Evolutionary conservation across 2,329 filamentous ascomycete genomes (phyloP).

Genomic region (Cladosporium austrohemisphaericum): DNA sequence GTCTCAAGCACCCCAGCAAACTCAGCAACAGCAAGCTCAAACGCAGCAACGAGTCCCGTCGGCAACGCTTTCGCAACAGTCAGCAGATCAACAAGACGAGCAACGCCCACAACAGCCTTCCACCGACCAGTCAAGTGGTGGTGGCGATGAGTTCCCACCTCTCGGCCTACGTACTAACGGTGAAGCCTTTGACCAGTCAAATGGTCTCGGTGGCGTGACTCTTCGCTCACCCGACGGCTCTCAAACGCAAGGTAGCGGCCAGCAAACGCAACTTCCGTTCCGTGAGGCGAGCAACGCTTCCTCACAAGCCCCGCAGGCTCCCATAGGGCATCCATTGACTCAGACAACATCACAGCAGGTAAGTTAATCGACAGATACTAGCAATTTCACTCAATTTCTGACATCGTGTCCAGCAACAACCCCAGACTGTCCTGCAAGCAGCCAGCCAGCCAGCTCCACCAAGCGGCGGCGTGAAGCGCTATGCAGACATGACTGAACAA

Average conservation of each 20-base stretch:
- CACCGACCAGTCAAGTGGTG: conserved; percentile 25
- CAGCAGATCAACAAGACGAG: conserved; percentile 56
- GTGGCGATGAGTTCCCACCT: conserved; percentile 60
- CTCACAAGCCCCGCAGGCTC: conserved; percentile 23
- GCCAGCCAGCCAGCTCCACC: conserved; percentile 5
- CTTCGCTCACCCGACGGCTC: conserved; percentile 25
- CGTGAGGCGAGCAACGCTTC: conserved; percentile 22
- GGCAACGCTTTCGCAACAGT: conserved; percentile 40
- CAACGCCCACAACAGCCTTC: conserved; percentile 42
- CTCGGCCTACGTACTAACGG: conserved; percentile 50
- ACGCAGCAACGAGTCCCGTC: conserved; percentile 42
- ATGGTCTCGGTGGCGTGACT: conserved; percentile 22
- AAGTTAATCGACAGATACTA: background rate
- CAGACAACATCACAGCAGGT: conserved; percentile 11
- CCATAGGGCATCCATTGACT: conserved; percentile 20
- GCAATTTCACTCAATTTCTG: conserved; percentile 20
- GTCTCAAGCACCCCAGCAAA: conserved; percentile 43
- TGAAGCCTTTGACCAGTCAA: conserved; percentile 34
- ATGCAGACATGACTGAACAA: conserved; percentile 56
- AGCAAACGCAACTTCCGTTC: conserved; percentile 26
- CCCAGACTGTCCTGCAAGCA: conserved; percentile 5
- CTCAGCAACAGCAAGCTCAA: conserved; percentile 41
- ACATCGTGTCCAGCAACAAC: conserved; percentile 1
- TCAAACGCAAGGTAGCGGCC: conserved; percentile 22
- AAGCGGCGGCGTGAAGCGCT: conserved; percentile 35